Evolutionary conservation across 768 basidiomycete genomes (phyloP).

Genomic region (Piloderma croceum): DNA sequence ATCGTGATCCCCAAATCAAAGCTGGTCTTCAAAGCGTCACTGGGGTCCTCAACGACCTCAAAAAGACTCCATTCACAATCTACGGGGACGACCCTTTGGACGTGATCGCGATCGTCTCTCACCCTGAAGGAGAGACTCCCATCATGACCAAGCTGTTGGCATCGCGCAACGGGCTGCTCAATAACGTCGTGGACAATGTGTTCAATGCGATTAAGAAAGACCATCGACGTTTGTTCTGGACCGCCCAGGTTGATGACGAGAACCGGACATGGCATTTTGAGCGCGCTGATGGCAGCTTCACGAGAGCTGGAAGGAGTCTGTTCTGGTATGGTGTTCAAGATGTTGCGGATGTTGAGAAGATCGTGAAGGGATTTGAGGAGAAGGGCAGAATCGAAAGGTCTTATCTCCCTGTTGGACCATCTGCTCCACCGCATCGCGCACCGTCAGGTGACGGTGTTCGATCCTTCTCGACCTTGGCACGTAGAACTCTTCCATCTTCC

Average conservation of each 20-base stretch:
- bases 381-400: conserved; percentile 82
- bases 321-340: conserved; percentile 98
- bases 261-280: conserved; percentile 99
- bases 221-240: conserved; percentile 93
- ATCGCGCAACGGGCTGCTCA: conserved; percentile 83
- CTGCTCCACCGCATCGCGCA: conserved; percentile 52
- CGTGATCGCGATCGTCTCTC: conserved; percentile 88
- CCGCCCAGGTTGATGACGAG: conserved; percentile 93
- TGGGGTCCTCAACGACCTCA: conserved; percentile 76
- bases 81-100: conserved; percentile 99
- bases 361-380: conserved; percentile 68
- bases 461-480: conserved; percentile 54
- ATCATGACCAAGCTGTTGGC: conserved; percentile 91
- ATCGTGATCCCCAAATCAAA: conserved; percentile 90
- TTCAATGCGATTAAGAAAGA: conserved; percentile 96
- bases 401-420: conserved; percentile 83
- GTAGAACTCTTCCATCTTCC: conserved; percentile 37
- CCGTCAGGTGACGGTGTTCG: conserved; percentile 35
- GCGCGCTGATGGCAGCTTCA: conserved; percentile 96
- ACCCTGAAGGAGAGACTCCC: conserved; percentile 82
- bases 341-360: conserved; percentile 83
- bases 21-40: conserved; percentile 81
- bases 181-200: conserved; percentile 95
- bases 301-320: conserved; percentile 84
- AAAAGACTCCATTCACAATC: conserved; percentile 82